Evolutionary conservation across 257 asterid genomes (phyloP), one percentile per base, ranked within the genome.

Genomic region (Petrea volubilis): DNA sequence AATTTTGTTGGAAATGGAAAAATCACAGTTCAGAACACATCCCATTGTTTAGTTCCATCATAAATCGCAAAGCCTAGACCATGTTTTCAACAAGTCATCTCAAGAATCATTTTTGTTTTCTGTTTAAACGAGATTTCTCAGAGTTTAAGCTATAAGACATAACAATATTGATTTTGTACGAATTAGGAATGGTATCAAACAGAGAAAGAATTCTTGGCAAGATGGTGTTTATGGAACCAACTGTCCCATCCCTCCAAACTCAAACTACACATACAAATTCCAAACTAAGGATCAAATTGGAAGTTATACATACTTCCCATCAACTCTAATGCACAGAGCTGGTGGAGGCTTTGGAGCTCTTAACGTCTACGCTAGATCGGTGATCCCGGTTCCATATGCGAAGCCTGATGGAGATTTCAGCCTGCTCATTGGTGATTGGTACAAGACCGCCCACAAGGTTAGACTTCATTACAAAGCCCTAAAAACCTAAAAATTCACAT

Each of bases 181-280:
- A 25, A 27, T n/a, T 80, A 93, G 98, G 99, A 94, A 94, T 71
- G 99, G 98, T 40, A 91, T 94, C 77, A 94, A 91, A 66, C 98
- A 94, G 80, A 91, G 98, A 70, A 94, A 94, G 89, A 94, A 94
- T 71, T 89, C 95, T 24, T 94, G 99, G 99, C 98, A 94, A 80
- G 99, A 94, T 67, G 99, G 99, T 43, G 99, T 94, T 36, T 43
- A 82, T 73, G 99, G 98, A 64, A 94, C 99, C 15, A 94, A 94
- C 47, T 94, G 99, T 57, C 86, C 99, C 13, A 78, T 91, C 67
- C 98, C 95, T 31, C 92, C 88, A 6, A 91, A 94, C 64, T 18
- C 83, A 11, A 94, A 94, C 27, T 94, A 65, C 85, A 94, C 98
- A 0, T 94, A 94, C 73, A 90, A 85, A 80, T 86, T 94, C 84